These are phyloP conservation scores for Trapa bicornis DNA, from an alignment of 345 rosid genomes.

Conservation along the genomic window DNA sequence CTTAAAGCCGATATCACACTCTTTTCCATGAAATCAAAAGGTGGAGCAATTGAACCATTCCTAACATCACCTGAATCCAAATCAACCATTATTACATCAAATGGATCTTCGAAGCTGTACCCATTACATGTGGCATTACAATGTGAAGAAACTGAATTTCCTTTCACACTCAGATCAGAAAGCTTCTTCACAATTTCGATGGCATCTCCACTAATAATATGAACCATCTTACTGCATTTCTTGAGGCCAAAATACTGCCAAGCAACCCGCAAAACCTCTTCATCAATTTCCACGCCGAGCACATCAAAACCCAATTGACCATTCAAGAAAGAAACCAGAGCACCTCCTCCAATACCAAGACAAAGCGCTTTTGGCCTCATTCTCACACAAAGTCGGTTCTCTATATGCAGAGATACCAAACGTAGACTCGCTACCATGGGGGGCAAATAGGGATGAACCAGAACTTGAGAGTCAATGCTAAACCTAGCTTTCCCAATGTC, in stretches of 20 bases:
- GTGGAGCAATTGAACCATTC: conserved; percentile 60
- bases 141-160: conserved; percentile 4
- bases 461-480: conserved; percentile 27
- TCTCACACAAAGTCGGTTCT: conserved; percentile 13
- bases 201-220: conserved; percentile 39
- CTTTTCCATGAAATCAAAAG: conserved; percentile 38
- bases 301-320: conserved; percentile 46
- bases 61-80: conserved; percentile 43
- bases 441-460: conserved; percentile 66
- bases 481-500: conserved; percentile 27
- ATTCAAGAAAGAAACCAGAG: conserved; percentile 52
- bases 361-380: conserved; percentile 51
- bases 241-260: conserved; percentile 54
- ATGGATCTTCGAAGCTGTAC: conserved; percentile 12
- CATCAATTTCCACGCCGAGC: conserved; percentile 59
- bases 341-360: conserved; percentile 84
- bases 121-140: not conserved
- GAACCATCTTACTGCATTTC: conserved; percentile 25
- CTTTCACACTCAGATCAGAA: conserved; percentile 9
- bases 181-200: conserved; percentile 33
- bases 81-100: conserved; percentile 81
- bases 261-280: conserved; percentile 47
- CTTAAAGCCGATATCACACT: conserved; percentile 42
- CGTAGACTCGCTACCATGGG: conserved; percentile 70
- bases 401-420: conserved; percentile 22